Base-by-base conservation (phyloP, 2,329 filamentous ascomycete genomes). In the Hymenoscyphus salicellus region DNA sequence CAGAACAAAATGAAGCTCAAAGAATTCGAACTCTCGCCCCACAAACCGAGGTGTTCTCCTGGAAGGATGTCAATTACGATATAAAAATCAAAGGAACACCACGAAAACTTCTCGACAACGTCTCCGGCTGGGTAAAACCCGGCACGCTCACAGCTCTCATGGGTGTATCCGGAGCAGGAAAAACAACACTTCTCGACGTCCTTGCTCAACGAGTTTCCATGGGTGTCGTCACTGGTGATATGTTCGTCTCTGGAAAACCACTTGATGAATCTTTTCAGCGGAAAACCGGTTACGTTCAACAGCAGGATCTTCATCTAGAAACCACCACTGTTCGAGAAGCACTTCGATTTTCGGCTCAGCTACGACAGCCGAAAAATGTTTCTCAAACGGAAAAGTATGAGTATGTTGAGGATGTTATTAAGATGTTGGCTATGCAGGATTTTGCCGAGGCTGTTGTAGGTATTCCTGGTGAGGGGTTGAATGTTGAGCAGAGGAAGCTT, bases 381-480 rank as follows among this genome's bases (percentile, higher is more conserved):
- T 82, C 91, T 1, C 85, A 83, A 28, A 79, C 85, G 55, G 93
- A 97, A 75, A 97, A 97, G 80, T 80, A 93, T 5, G 90, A 86
- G 3, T 97, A 97, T 69, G 93, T 97, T 17, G 89, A 95, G 58
- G 90, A 97, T 74, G 91, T 97, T 17, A 96, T 98, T 75, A 92
- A 91, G 79, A 85, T 97, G 58, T 81, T 97, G 28, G 92, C 93
- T 41, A 96, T 98, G 92, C 84, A 93, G 70, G 89, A 92, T 62
- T 97, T 96, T 71, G 91, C 93, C 7, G 93, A 97, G 75, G 93
- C 94, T 16, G 84, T 97, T 46, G 92, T 97, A 59, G 94, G 94
- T 83, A 89, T 96, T 55, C 92, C 92, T 2, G 93, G 93, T 64
- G 91, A 96, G 80, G 93, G 92, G 78, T 83, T 92, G 52, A 92